Evolutionary conservation across 148 eudicot genomes (phyloP), one percentile per base, ranked within the genome.

Genomic region (Selenicereus undatus): DNA sequence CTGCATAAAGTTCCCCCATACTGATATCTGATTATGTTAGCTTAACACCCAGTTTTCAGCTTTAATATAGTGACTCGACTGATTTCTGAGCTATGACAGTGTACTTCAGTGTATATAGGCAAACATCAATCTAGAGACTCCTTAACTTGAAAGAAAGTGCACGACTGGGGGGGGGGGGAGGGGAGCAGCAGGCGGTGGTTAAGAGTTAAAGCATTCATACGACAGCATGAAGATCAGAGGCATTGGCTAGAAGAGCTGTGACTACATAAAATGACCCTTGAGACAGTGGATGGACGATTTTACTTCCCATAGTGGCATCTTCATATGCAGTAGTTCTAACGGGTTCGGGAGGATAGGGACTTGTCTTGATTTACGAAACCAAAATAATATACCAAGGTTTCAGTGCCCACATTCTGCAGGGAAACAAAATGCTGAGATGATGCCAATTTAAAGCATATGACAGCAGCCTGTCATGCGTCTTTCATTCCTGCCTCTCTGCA

Each of bases 1-100:
- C 85, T 8, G 74, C 88, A 75, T 71, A 18, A 36, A 83, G n/a
- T 72, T 76, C 82, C 62, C 79, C 85, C 88, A 86, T 42, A 60
- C 43, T 54, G 17, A 18, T 26, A 0, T 51, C 36, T 54, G 22
- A 29, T 32, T 75, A 29, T 16, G 11, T 3, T n/a, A 45, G 8
- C 4, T 3, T n/a, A 45, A 22, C 4, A 32, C 24, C 13, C 1
- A 45, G 35, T 48, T 51, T 11, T 45, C 26, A 13, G 12, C 2
- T 20, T 71, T 3, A 36, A 36, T 17, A 71, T 20, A 32, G 32
- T 32, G 32, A 32, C 32, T 32, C 2, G 32, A 35, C 48, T 39
- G 21, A 10, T 74, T 2, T 11, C 17, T 50, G 39, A 10, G 21
- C 12, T 35, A 42, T 73, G 1, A 69, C 39, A 69, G 42, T 71